Base-by-base conservation (phyloP, 129 eudicot species). In the Ambrosia artemisiifolia region DNA sequence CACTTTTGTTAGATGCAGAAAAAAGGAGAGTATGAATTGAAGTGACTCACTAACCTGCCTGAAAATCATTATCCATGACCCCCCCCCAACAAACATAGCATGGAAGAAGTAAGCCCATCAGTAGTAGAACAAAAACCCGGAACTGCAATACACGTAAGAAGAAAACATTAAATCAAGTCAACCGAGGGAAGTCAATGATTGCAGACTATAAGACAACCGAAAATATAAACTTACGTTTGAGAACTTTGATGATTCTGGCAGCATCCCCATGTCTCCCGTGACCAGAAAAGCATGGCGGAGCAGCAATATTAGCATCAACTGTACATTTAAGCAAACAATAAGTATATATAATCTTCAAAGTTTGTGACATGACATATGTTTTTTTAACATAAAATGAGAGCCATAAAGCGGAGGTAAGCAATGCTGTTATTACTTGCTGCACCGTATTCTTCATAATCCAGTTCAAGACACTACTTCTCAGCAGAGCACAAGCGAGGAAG, bases 281-380 rank as follows among this genome's bases (percentile, higher is more conserved):
- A 90, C 49, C 76, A 81, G 77, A 69, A 85, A 67, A 66, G 88
- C 83, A 80, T 90, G 96, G 19, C 84, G 88, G 33, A 90, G 50
- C 51, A 90, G 79, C 82, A 87, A 83, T 54, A 90, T 67, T 13
- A 86, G 60, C 96, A 87, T 87, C 82, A 90, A 79, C 96, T 90
- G 88, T 77, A 71, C 53, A 28, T 67, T 59, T 71, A 56, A 62
- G 69, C 30, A 77, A 54, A 60, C 60, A 63, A 50, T 57, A 8
- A 12, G 19, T 20, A 16, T 56, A 48, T 17, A 67, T 6, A 49
- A 67, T 30, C 47, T 60, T 61, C 7, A 6, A 13, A 18, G 2
- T 0, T 36, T 67, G 28, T 12, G 36, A 34, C 7, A 59, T 8
- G 24, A 20, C 4, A 50, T 12, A 55, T 18, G 24, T 44, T 50